Base-by-base conservation (phyloP, 139 green algal genomes). In the Picochlorum sp. region DNA sequence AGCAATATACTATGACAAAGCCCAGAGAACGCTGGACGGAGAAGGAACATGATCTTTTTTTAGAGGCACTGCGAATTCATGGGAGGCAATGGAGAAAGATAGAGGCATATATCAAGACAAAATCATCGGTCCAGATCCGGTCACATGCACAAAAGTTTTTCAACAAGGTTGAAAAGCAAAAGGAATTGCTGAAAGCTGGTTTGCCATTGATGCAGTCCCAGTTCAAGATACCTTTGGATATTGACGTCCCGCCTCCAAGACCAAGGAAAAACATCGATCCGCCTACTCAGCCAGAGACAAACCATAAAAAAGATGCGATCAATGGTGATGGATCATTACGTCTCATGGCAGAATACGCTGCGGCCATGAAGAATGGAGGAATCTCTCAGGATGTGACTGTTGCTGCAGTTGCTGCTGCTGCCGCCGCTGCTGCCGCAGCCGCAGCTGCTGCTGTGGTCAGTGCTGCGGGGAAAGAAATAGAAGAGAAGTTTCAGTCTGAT, bases 121-220 rank as follows among this genome's bases (percentile, higher is more conserved):
- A 98, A 74, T 95, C 83, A 0, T 82, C 92, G 3, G 85, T 98
- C 26, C 92, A 98, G 61, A 97, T 98, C 49, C 79, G 92, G 6
- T 92, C 80, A 21, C 92, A 98, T 60, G 92, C 92, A 0, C 92
- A 98, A 56, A 96, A 96, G 74, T 95, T 92, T 54, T 95, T 96
- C 50, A 67, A 66, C 65, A 95, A 95, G 62, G 28, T 94, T 3
- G 80, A 90, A 28, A 77, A 82, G 63, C 47, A 54, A 21, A 54
- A 54, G n/a, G 6, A 26, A 21, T 20, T 54, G 47, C 7, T 54
- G 16, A 31, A 77, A 60, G 49, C 64, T 45, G 77, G 82, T 63
- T 59, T 67, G 18, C 63, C 70, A 66, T 50, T 65, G 49, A 41
- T 38, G 56, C 77, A 64, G 45, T 41, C 23, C 41, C 38, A 20